Evolutionary conservation across 2,329 filamentous ascomycete genomes (phyloP).

Genomic region (Fusarium devonianum): DNA sequence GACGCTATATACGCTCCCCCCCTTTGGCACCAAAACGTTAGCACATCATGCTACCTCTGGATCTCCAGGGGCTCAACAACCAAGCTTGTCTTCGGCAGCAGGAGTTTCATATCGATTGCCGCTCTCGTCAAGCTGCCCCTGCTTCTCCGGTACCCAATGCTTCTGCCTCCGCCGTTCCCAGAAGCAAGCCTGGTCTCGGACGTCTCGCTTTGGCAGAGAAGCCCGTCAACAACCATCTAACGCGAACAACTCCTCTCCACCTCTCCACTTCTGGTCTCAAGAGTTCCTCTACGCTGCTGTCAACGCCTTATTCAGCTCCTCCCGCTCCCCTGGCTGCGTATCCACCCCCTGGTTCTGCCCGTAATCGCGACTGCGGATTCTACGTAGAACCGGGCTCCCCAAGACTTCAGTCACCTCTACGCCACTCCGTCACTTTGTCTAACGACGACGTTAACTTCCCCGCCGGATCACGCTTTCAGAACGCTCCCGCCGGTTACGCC

Average conservation of each 20-base stretch:
- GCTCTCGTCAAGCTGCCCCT: slow-evolving; percentile 35
- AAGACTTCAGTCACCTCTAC: slow-evolving; percentile 44
- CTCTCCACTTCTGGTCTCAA: slow-evolving; percentile 27
- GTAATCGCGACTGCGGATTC: slow-evolving; percentile 34
- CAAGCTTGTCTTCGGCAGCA: slow-evolving; percentile 24
- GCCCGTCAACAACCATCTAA: slow-evolving; percentile 27
- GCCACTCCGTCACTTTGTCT: slow-evolving; percentile 41
- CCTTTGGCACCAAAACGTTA: slow-evolving; percentile 40
- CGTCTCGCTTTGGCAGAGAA: slow-evolving; percentile 27
- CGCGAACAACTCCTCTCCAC: slow-evolving; percentile 31
- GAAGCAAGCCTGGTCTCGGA: neutral
- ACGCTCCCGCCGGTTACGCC: slow-evolving; percentile 14
- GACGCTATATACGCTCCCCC: slow-evolving; percentile 17
- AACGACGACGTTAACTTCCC: slow-evolving; percentile 27
- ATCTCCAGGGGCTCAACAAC: slow-evolving; percentile 36
- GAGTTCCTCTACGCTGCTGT: slow-evolving; percentile 21
- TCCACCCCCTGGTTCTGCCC: slow-evolving; percentile 31
- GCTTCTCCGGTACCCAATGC: slow-evolving; percentile 31
- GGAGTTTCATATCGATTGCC: slow-evolving; percentile 35
- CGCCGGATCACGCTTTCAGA: slow-evolving; percentile 23
- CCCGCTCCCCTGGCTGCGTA: slow-evolving; percentile 26
- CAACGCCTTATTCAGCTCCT: slow-evolving; percentile 18
- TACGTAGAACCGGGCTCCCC: slow-evolving; percentile 42
- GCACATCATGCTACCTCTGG: slow-evolving; percentile 41
- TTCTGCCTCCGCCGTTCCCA: slow-evolving; percentile 26